Percentiles rank a stretch among this genome's conserved stretches.
These are phyloP conservation scores for Beauveria australis DNA, from an alignment of 2,329 filamentous ascomycete species.

Conservation along the genomic window DNA sequence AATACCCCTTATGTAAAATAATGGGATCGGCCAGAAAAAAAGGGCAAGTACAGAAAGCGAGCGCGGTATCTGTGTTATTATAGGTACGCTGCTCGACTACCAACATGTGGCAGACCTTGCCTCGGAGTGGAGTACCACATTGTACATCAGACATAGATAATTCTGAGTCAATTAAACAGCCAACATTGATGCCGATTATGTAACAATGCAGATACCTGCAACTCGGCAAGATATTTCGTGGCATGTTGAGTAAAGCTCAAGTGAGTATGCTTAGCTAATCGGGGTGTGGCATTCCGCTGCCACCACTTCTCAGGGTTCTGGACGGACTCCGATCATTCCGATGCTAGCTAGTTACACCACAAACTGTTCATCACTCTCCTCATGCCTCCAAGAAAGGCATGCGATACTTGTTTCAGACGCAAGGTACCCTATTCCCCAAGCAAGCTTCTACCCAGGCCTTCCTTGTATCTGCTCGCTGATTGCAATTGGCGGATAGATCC, in stretches of 20 bases:
- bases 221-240: not conserved
- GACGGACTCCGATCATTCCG: not conserved
- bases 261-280: not conserved
- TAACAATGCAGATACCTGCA: not conserved
- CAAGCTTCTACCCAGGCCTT: too few relatives aligned
- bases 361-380: not conserved
- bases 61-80: too few relatives aligned
- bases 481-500: conserved; percentile 3
- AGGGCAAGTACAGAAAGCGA: not conserved
- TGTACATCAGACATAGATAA: not conserved
- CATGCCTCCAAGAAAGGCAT: conserved; percentile 11
- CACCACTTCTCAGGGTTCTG: not conserved
- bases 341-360: too few relatives aligned
- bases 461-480: not conserved
- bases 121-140: not conserved
- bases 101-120: too few relatives aligned
- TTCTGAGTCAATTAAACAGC: not conserved
- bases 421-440: not conserved
- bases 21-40: not conserved
- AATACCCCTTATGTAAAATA: not conserved
- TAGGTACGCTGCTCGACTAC: too few relatives aligned
- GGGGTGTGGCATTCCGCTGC: not conserved
- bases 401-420: conserved; percentile 12
- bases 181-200: not conserved
- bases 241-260: not conserved